Evolutionary conservation across 2,329 filamentous ascomycete species (phyloP).

Genomic region (Xylaria sp.): DNA sequence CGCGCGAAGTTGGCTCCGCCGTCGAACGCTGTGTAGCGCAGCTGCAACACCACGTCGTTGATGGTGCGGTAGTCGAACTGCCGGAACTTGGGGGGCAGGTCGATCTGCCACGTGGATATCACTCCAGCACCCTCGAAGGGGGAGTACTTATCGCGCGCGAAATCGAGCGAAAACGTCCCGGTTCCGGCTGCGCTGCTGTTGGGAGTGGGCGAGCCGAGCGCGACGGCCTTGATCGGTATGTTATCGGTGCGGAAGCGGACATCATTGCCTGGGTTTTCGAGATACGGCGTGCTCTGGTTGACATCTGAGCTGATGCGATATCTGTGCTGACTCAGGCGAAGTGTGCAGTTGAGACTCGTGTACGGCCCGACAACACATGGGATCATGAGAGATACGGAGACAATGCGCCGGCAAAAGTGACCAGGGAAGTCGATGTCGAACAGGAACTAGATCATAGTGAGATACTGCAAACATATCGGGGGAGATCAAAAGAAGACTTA

Average conservation of each 20-base stretch:
- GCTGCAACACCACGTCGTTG: conserved; percentile 11
- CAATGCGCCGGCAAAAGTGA: conserved; percentile 18
- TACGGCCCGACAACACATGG: conserved; percentile 5
- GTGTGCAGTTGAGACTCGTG: not conserved
- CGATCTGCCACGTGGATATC: not conserved
- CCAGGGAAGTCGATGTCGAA: conserved; percentile 16
- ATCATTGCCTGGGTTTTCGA: not conserved
- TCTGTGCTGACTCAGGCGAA: not conserved
- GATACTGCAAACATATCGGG: no score
- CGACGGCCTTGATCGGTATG: conserved; percentile 6
- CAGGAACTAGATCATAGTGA: no score
- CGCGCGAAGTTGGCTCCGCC: not conserved
- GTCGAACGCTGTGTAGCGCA: conserved; percentile 17
- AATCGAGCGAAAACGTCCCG: not conserved
- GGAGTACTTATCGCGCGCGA: not conserved
- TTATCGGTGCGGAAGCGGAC: not conserved
- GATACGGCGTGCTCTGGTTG: not conserved
- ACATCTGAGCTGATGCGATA: not conserved
- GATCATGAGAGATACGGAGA: not conserved
- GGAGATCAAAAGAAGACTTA: no score
- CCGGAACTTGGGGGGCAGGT: not conserved
- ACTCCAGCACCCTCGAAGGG: conserved; percentile 10
- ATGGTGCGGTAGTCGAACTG: conserved; percentile 14
- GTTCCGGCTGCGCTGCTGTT: not conserved
- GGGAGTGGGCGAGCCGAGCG: not conserved